phyloP scores from a whole-genome alignment of 352 stramenopile species.

The Phytopythium chamaehyphon region DNA sequence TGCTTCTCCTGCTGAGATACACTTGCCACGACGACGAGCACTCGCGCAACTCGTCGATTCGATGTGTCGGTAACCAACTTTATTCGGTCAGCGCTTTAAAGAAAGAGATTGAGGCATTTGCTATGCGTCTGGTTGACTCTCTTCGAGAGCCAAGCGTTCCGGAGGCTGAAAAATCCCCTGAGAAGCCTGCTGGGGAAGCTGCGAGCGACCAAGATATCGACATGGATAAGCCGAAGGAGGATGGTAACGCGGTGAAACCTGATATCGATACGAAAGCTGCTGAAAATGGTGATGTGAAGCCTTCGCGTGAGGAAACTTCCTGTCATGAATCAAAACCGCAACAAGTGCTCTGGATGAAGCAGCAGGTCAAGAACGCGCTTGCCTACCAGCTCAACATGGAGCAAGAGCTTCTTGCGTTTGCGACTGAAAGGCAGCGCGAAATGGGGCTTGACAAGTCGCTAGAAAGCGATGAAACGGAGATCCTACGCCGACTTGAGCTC shows the following conservation, averaged over 20 bases:
- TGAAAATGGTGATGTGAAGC: background rate
- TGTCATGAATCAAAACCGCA: background rate
- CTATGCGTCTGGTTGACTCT: constrained; percentile 52
- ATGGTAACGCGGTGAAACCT: constrained; percentile 3
- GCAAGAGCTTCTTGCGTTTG: constrained; percentile 36
- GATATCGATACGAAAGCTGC: background rate
- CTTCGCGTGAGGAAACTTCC: constrained; percentile 2
- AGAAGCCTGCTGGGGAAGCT: constrained; percentile 5
- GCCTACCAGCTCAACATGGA: constrained; percentile 19
- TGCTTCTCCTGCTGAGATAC: constrained; percentile 66
- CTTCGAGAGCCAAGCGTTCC: constrained; percentile 20
- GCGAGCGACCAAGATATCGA: constrained; percentile 10
- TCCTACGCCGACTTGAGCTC: constrained; percentile 66
- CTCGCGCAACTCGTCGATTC: constrained; percentile 65
- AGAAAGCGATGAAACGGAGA: constrained; percentile 43
- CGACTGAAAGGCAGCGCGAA: constrained; percentile 33
- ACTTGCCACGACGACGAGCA: constrained; percentile 62
- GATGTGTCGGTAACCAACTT: constrained; percentile 76
- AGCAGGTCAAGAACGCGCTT: constrained; percentile 20
- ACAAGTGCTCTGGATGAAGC: constrained; percentile 18
- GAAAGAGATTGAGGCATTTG: constrained; percentile 54
- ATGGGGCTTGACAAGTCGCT: constrained; percentile 27
- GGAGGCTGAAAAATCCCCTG: constrained; percentile 10
- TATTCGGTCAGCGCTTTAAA: constrained; percentile 56
- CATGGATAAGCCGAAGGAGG: constrained; percentile 16